A percentile compares a stretch with the other conserved stretches of the same genome.
Evolutionary conservation across 2,329 filamentous ascomycete species (phyloP).

Genomic region (Ophiosphaerella korrae): DNA sequence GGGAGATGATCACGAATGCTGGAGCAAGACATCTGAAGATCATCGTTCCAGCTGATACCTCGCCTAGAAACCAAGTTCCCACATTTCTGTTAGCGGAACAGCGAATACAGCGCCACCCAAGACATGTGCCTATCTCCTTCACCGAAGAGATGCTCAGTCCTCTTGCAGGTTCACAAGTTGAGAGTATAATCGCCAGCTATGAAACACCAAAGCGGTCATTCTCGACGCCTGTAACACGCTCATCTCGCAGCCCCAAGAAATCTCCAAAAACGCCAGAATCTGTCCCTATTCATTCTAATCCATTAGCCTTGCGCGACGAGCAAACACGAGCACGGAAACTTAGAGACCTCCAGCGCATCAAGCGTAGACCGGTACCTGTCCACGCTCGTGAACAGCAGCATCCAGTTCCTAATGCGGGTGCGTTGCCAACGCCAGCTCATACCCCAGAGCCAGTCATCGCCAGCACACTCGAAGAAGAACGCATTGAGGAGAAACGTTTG

Average conservation of each 20-base stretch:
- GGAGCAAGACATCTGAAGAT: conserved; percentile 40
- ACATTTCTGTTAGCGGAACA: conserved; percentile 9
- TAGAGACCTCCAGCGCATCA: conserved; percentile 32
- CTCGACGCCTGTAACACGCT: conserved; percentile 15
- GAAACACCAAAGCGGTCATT: conserved; percentile 15
- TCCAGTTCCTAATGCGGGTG: conserved; percentile 9
- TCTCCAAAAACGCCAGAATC: conserved; percentile 18
- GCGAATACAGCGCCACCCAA: conserved; percentile 12
- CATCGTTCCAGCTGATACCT: conserved; percentile 25
- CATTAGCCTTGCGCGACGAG: conserved; percentile 28
- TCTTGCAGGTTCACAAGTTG: conserved; percentile 22
- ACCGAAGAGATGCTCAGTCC: conserved; percentile 38
- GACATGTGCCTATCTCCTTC: conserved; percentile 24
- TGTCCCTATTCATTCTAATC: conserved; percentile 29
- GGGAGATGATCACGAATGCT: conserved; percentile 33
- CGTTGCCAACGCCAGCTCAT: conserved; percentile 19
- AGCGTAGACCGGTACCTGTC: conserved; percentile 22
- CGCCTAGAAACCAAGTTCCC: conserved; percentile 9
- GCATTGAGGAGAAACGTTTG: conserved; percentile 17
- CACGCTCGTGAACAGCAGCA: conserved; percentile 7
- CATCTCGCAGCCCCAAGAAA: conserved; percentile 20
- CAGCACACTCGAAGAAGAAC: conserved; percentile 11
- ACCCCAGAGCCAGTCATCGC: conserved; percentile 18
- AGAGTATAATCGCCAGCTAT: conserved; percentile 20
- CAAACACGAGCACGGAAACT: conserved; percentile 29